Evolutionary conservation across 192 early-diverging fungal genomes (phyloP), one percentile per base, ranked within the genome.

Genomic region (Lobulomyces angularis): DNA sequence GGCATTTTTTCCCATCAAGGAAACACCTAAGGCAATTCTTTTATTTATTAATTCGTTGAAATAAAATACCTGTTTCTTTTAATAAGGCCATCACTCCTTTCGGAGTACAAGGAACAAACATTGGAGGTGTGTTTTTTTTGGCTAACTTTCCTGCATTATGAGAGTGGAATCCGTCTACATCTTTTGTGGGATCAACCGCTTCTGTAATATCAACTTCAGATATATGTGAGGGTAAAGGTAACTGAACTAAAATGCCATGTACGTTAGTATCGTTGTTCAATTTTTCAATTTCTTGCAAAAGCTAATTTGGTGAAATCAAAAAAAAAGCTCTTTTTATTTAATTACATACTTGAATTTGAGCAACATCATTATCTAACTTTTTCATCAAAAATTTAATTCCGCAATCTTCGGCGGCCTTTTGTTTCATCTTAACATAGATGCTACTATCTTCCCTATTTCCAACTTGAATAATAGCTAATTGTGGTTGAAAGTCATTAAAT

Each of bases 101-200:
- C 2, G 94, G 94, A n/a, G 94, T 98, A 63, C 94, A 98, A 12
- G 94, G 83, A 23, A 85, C 62, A 69, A 98, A 96, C 29, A 81
- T 62, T 25, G 92, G 88, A 43, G 70, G 64, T 24, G 65, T 67
- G 7, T 79, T 67, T 35, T 81, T 72, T 55, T 93, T 91, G 25
- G 81, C 81, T 43, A 98, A 63, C 27, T 81, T 67, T 31, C 94
- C 94, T 48, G 93, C 86, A 71, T 98, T 96, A 41, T 74, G 52
- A 17, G 88, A 79, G 55, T 98, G 94, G 61, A 98, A 91, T 67
- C 95, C 95, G 55, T 98, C 95, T n/a, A 98, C 90, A 58, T 98
- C 95, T 56, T 96, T 98, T 39, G 69, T 56, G 2, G 77, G 69
- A 42, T 79, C 62, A 45, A 98, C 86, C 21, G 86, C 67, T 46